Percentiles rank a stretch among this genome's conserved stretches.
These are phyloP conservation scores for Sechiopsis laciniata DNA, from an alignment of 306 rosid genomes.

Conservation along the genomic window DNA sequence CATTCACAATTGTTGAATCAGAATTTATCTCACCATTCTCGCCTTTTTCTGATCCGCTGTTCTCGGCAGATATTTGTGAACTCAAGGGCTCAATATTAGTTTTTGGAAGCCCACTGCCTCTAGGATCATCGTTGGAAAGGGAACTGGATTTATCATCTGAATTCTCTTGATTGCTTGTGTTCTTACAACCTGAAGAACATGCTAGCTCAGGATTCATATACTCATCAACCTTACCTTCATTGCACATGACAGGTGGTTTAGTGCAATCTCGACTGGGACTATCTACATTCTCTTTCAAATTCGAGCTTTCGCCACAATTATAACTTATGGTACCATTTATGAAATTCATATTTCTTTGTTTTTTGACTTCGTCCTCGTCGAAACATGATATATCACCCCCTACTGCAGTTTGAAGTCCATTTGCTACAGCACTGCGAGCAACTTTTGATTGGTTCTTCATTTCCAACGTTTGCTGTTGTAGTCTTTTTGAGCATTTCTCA, in stretches of 20 bases:
- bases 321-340: slow-evolving; percentile 21
- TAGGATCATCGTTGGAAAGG: slow-evolving; percentile 23
- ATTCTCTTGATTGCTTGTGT: slow-evolving; percentile 41
- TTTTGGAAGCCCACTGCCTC: slow-evolving; percentile 18
- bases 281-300: slow-evolving; percentile 24
- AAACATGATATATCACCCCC: slow-evolving; percentile 31
- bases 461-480: slow-evolving; percentile 42
- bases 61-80: slow-evolving; percentile 28
- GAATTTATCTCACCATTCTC: slow-evolving; percentile 40
- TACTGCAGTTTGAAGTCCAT: slow-evolving; percentile 35
- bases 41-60: slow-evolving; percentile 30
- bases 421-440: slow-evolving; percentile 24
- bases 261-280: slow-evolving; percentile 26
- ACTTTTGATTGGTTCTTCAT: slow-evolving; percentile 31
- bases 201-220: slow-evolving; percentile 32
- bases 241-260: slow-evolving; percentile 40
- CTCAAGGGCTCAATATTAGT: slow-evolving; percentile 1
- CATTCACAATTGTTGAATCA: slow-evolving; percentile 38
- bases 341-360: slow-evolving; percentile 34
- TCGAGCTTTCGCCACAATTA: slow-evolving; percentile 31
- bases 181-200: slow-evolving; percentile 31
- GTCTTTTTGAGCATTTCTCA: slow-evolving; percentile 69
- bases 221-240: slow-evolving; percentile 26
- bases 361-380: slow-evolving; percentile 27
- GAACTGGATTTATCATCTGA: slow-evolving; percentile 31